Evolutionary conservation across 352 stramenopile genomes (phyloP).

Genomic region (Phytophthora citricola): DNA sequence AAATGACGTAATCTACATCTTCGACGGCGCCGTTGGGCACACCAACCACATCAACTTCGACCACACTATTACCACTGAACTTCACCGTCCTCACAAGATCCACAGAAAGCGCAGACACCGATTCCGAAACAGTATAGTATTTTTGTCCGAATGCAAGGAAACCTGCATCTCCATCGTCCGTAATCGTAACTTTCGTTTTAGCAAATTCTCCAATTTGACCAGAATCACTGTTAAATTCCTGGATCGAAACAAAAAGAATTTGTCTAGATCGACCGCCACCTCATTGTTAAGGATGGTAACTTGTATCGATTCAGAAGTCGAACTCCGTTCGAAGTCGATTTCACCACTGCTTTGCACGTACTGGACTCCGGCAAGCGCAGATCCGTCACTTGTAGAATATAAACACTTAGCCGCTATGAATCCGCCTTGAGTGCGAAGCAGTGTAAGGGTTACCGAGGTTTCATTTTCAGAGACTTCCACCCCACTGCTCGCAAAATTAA

Average conservation of each 20-base stretch:
- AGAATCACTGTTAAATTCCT: constrained; percentile 21
- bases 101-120: constrained; percentile 17
- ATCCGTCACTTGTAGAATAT: constrained; percentile 45
- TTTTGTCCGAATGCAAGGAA: constrained; percentile 41
- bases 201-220: constrained; percentile 39
- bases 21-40: constrained; percentile 15
- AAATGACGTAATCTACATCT: constrained; percentile 44
- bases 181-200: constrained; percentile 40
- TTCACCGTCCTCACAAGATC: constrained; percentile 29
- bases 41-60: constrained; percentile 29
- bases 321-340: constrained; percentile 40
- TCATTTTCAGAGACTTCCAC: constrained; percentile 38
- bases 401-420: constrained; percentile 43
- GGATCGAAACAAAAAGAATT: constrained; percentile 55
- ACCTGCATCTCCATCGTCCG: constrained; percentile 59
- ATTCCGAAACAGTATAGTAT: constrained; percentile 42
- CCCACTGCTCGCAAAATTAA: constrained; percentile 35
- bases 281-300: constrained; percentile 61
- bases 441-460: constrained; percentile 9
- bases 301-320: constrained; percentile 25
- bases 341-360: constrained; percentile 30
- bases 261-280: constrained; percentile 52
- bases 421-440: constrained; percentile 45
- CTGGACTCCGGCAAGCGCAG: constrained; percentile 38
- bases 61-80: constrained; percentile 36